Evolutionary conservation across 129 eudicot genomes (phyloP).

Genomic region (Calendula officinalis): DNA sequence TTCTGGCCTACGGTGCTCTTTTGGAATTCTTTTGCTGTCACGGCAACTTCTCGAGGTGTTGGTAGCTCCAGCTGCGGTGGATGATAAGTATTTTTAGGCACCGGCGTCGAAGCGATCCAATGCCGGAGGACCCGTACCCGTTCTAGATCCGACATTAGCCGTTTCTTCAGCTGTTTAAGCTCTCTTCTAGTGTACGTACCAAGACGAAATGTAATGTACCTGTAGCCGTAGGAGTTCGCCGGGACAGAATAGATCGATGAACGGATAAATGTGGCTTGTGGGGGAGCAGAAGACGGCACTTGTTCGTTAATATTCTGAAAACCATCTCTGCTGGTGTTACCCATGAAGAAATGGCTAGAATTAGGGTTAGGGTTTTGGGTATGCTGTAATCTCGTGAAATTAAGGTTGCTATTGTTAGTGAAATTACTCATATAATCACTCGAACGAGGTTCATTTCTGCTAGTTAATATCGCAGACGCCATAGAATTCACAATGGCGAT

Average conservation of each 20-base stretch:
- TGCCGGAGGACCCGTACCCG: slow-evolving; percentile 40
- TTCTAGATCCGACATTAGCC: slow-evolving; percentile 43
- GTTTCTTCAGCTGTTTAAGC: slow-evolving; percentile 35
- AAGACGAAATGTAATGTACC: slow-evolving; percentile 39
- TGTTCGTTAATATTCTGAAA: slow-evolving; percentile 11
- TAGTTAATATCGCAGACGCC: slow-evolving; percentile 52
- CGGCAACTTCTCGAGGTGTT: background rate
- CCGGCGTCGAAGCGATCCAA: slow-evolving; percentile 14
- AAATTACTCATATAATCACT: slow-evolving; percentile 21
- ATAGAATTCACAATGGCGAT: slow-evolving; percentile 24
- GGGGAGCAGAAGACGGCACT: slow-evolving; percentile 1
- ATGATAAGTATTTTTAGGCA: slow-evolving; percentile 9
- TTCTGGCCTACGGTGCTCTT: slow-evolving; percentile 13
- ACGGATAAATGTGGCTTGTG: slow-evolving; percentile 7
- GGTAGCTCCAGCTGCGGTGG: slow-evolving; percentile 1
- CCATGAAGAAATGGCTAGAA: slow-evolving; percentile 1
- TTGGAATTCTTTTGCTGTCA: background rate
- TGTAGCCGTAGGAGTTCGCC: slow-evolving; percentile 16
- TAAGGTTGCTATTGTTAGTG: slow-evolving; percentile 14
- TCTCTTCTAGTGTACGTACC: slow-evolving; percentile 43
- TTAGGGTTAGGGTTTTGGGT: slow-evolving; percentile 35
- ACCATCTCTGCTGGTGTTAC: slow-evolving; percentile 6
- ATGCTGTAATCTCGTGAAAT: slow-evolving; percentile 23
- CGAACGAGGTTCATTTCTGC: slow-evolving; percentile 34
- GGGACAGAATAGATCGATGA: slow-evolving; percentile 11